phyloP scores from a whole-genome alignment of 805 yeast genomes.

The Hanseniaspora meyeri region DNA sequence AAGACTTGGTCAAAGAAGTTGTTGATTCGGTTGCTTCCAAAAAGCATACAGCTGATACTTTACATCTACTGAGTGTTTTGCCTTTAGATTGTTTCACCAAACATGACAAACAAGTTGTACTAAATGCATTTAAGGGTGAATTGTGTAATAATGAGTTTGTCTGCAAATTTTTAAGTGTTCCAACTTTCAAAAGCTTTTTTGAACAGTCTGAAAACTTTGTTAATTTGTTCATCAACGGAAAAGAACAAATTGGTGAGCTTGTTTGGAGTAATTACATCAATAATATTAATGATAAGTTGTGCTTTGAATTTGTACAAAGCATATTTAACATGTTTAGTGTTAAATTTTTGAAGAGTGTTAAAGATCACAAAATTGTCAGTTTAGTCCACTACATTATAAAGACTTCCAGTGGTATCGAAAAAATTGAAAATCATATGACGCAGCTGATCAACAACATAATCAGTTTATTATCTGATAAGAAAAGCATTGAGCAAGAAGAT shows the following conservation, averaged over 20 bases:
- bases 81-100: constrained; percentile 4
- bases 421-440: neutral
- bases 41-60: neutral
- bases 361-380: neutral
- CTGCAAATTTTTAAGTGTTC: constrained; percentile 1
- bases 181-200: constrained; percentile 4
- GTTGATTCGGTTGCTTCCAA: neutral
- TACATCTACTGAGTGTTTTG: neutral
- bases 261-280: constrained; percentile 8
- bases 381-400: neutral
- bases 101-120: neutral
- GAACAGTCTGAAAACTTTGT: constrained; percentile 7
- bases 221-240: neutral
- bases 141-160: neutral
- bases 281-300: neutral
- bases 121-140: neutral
- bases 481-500: neutral
- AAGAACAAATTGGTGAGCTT: neutral
- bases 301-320: neutral
- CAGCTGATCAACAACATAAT: neutral
- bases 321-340: neutral
- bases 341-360: neutral
- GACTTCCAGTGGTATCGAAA: neutral
- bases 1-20: neutral
- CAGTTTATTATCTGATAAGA: neutral